Base-by-base conservation (phyloP, 1,139 yeast species). In the Yamadazyma atmosphaerica region DNA sequence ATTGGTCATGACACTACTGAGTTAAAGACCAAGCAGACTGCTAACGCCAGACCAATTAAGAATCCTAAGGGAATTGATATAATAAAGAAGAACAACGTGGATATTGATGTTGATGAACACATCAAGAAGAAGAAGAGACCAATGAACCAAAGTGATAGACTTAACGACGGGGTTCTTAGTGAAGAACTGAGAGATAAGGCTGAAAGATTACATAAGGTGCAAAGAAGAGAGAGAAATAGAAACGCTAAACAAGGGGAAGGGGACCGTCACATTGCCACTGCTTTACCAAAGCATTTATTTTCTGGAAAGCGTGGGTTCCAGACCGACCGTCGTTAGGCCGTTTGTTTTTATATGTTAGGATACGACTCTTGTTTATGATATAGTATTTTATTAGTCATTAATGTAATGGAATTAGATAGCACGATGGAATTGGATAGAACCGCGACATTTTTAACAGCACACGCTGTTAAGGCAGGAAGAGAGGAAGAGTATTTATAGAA, bases 301-400 rank as follows among this genome's bases (percentile, higher is more conserved):
- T 72, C 90, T 58, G 99, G 99, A 70, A 92, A 94, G 78, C 83
- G 97, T 72, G 92, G 96, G 73, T 81, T 80, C 60, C 96, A 84
- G 58, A 85, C 86, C 50, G 92, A 84, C 64, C 74, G 79, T 63
- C 81, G 88, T 70, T 81, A 68, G 28, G 11, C 10, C 7, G 10
- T n/a, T 32, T 15, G 9, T 33, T 16, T 15, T 12, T 34, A 13
- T 10, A 10, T 26, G 7, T 21, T 21, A 21, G 7, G 23, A 21
- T 21, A 21, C 7, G 10, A 7, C 23, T 22, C 22, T 23, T 24
- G 23, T 24, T 24, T 33, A 22, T 15, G 7, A 16, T 15, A 24
- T 33, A 22, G n/a, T 24, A 14, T 19, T 22, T 34, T 27, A 19
- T 27, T 30, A 15, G 33, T 30, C 12, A 30, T 17, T 30, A 12